Percentiles rank a stretch among this genome's conserved stretches.
These are phyloP conservation scores for Dorcoceras hygrometricum DNA, from an alignment of 257 asterid species.

Conservation along the genomic window DNA sequence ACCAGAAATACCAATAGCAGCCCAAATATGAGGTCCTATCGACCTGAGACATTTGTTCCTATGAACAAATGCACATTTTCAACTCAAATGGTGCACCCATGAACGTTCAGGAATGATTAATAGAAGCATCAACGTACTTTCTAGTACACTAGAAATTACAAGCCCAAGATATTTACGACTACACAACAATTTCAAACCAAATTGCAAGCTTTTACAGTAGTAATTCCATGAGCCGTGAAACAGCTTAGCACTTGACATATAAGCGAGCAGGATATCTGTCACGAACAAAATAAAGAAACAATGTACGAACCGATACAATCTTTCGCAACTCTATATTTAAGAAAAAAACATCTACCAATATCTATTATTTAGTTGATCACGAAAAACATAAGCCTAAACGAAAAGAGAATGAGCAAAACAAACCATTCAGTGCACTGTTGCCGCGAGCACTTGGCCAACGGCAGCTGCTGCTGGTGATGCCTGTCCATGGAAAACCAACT, in stretches of 20 bases:
- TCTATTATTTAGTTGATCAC: not conserved
- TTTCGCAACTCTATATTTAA: not conserved
- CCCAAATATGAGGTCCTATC: too few relatives aligned
- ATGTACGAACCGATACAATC: not conserved
- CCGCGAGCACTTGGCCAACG: slow-evolving; percentile 52
- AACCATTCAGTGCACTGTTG: slow-evolving; percentile 83
- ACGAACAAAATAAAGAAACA: not conserved
- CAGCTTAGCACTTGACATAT: not conserved
- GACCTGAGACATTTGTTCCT: too few relatives aligned
- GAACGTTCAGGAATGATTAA: too few relatives aligned
- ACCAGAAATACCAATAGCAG: too few relatives aligned
- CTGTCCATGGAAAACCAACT: slow-evolving; percentile 52
- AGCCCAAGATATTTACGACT: too few relatives aligned
- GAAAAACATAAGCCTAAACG: not conserved
- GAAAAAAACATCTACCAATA: not conserved
- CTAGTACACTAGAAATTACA: too few relatives aligned
- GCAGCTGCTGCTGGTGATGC: slow-evolving; percentile 54
- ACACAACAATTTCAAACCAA: slow-evolving; percentile 1
- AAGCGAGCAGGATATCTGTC: not conserved
- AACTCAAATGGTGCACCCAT: too few relatives aligned
- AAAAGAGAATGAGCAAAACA: slow-evolving; percentile 19
- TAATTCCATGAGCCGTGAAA: slow-evolving; percentile 12
- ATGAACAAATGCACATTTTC: too few relatives aligned
- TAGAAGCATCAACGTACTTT: too few relatives aligned
- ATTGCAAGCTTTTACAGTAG: not conserved